Percentiles rank a stretch among this genome's conserved stretches.
Conservation (phyloP, 768 basidiomycete genomes). For the Podaxis sp. region DNA sequence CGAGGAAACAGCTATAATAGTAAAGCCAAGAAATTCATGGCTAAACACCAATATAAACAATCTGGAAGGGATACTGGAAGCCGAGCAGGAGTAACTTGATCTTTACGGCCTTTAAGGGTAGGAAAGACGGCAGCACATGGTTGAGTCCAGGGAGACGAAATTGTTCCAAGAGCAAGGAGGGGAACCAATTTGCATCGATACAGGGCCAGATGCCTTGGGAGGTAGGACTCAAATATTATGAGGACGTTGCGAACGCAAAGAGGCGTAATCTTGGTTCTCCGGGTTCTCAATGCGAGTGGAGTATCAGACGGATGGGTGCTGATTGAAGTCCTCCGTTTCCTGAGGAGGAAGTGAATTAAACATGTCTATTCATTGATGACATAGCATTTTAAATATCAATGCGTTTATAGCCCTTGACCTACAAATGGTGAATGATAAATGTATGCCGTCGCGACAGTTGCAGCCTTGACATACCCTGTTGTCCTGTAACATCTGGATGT, state of each 20-base stretch:
- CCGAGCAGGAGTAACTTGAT: no score
- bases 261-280: no score
- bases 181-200: no score
- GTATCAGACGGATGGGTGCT: neutral
- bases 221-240: no score
- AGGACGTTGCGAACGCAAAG: no score
- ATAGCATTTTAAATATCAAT: conserved; percentile 47
- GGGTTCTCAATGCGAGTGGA: neutral
- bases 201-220: no score
- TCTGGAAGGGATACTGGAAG: neutral
- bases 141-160: no score
- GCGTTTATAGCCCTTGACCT: conserved; percentile 87
- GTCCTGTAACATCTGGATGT: conserved; percentile 73
- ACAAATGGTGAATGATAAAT: neutral
- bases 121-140: no score
- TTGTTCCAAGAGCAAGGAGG: no score
- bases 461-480: conserved; percentile 64
- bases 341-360: neutral
- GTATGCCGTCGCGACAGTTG: neutral
- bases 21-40: neutral
- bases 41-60: neutral
- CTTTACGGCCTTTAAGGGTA: no score
- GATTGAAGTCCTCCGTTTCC: neutral
- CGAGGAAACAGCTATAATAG: neutral
- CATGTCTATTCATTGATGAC: neutral